Percentiles rank a stretch among this genome's conserved stretches.
Conservation (phyloP, 2,329 filamentous ascomycete species). For the Aspergillus amoenus region DNA sequence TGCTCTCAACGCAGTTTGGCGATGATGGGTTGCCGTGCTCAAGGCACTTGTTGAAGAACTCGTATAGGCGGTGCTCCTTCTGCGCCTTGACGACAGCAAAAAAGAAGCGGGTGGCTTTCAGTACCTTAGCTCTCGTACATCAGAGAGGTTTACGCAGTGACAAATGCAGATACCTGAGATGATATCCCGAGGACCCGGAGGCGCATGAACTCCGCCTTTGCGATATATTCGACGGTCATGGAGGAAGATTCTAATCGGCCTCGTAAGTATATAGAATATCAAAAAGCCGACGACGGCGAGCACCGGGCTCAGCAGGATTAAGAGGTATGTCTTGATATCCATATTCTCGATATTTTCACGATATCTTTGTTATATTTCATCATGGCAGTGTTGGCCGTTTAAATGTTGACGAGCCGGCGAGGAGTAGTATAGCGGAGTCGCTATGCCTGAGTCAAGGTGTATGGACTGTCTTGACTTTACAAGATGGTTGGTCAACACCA, state of each 20-base stretch:
- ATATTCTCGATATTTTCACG: neutral
- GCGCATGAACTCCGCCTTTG: constrained; percentile 2
- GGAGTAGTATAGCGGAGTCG: neutral
- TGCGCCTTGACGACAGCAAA: constrained; percentile 3
- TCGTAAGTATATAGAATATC: neutral
- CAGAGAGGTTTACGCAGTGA: neutral
- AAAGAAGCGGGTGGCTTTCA: constrained; percentile 5
- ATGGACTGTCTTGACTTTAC: neutral
- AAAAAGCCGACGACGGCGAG: constrained; percentile 2
- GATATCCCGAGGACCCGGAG: constrained; percentile 1
- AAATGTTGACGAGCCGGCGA: neutral
- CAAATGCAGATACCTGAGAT: constrained; percentile 4
- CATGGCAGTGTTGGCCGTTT: neutral
- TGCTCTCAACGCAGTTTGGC: constrained; percentile 8
- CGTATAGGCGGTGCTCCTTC: constrained; percentile 1
- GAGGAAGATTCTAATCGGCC: neutral
- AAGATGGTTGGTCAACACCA: neutral
- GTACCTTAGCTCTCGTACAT: neutral
- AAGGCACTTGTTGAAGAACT: constrained; percentile 1
- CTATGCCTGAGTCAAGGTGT: neutral
- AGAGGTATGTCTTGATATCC: neutral
- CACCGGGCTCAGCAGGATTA: constrained; percentile 4
- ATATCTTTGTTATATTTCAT: neutral
- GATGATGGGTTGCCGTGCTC: neutral
- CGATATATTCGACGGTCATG: constrained; percentile 4